These are phyloP conservation scores for Aspergillus phoenicis DNA, from an alignment of 2,329 filamentous ascomycete species.

Conservation along the genomic window DNA sequence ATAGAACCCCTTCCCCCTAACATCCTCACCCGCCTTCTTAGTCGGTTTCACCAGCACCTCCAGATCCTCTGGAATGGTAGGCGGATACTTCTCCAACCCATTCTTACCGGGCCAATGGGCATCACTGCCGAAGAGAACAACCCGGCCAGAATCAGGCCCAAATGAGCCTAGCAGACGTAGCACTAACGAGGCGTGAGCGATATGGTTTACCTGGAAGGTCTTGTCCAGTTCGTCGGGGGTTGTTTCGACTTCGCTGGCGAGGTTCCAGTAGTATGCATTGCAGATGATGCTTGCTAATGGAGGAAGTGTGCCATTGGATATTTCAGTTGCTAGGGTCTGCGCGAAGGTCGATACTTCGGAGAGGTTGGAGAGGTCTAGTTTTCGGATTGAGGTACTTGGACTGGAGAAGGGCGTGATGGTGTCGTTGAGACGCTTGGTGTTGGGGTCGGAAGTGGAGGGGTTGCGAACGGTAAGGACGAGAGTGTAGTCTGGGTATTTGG, in stretches of 20 bases:
- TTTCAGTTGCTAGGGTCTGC: neutral
- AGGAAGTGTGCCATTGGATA: conserved; percentile 6
- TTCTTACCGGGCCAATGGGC: conserved; percentile 5
- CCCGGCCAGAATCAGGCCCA: neutral
- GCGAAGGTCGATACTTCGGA: conserved; percentile 4
- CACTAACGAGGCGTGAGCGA: conserved; percentile 8
- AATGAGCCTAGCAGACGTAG: conserved; percentile 8
- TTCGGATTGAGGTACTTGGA: neutral
- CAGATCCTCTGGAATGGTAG: conserved; percentile 9
- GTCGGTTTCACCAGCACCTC: conserved; percentile 7
- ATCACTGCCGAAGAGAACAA: conserved; percentile 6
- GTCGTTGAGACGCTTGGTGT: neutral
- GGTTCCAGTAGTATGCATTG: conserved; percentile 14
- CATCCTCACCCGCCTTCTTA: neutral
- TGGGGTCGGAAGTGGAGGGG: neutral
- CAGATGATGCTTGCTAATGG: conserved; percentile 13
- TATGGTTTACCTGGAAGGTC: conserved; percentile 12
- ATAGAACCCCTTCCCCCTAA: conserved; percentile 6
- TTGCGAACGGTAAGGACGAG: conserved; percentile 10
- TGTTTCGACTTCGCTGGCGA: neutral
- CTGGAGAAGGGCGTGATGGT: neutral
- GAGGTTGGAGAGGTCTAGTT: conserved; percentile 10
- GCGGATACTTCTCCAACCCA: conserved; percentile 9
- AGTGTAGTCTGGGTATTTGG: conserved; percentile 3
- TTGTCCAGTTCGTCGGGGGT: conserved; percentile 6